These are phyloP conservation scores for Peronospora farinosa DNA, from an alignment of 352 stramenopile genomes.

Conservation along the genomic window DNA sequence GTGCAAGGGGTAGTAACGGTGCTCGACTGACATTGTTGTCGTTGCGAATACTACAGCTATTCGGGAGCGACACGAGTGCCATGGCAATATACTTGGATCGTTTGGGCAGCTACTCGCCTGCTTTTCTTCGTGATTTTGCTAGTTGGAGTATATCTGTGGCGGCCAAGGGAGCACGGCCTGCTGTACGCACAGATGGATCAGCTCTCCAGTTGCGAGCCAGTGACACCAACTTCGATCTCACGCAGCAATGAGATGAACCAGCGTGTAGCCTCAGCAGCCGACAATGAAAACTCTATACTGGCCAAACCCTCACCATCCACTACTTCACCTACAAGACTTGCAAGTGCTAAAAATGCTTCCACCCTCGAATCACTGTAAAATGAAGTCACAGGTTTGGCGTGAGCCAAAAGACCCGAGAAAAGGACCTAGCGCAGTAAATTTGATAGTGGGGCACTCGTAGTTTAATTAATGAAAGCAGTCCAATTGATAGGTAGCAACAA, in stretches of 20 bases:
- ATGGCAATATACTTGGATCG: conserved; percentile 71
- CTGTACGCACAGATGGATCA: conserved; percentile 80
- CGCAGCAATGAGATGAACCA: conserved; percentile 53
- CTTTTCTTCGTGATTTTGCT: conserved; percentile 65
- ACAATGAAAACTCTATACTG: conserved; percentile 29
- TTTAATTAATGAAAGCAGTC: neutral
- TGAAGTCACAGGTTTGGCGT: neutral
- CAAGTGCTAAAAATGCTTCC: conserved; percentile 3
- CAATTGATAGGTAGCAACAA: too few species aligned
- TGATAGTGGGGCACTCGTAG: conserved; percentile 10
- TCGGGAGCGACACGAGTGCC: conserved; percentile 48
- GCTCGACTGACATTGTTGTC: neutral
- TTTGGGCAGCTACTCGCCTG: conserved; percentile 71
- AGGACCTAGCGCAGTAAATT: conserved; percentile 13
- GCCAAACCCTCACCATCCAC: conserved; percentile 5
- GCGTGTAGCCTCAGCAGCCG: conserved; percentile 45
- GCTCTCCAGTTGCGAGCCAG: conserved; percentile 59
- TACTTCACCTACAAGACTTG: neutral
- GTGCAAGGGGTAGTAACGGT: neutral
- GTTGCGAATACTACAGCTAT: conserved; percentile 40
- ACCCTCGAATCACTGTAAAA: conserved; percentile 26
- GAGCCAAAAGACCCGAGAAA: conserved; percentile 4
- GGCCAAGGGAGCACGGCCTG: conserved; percentile 50
- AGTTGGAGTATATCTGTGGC: conserved; percentile 70
- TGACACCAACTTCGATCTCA: conserved; percentile 38